Evolutionary conservation across 2,329 filamentous ascomycete genomes (phyloP).

Genomic region (Botrytis fabae): DNA sequence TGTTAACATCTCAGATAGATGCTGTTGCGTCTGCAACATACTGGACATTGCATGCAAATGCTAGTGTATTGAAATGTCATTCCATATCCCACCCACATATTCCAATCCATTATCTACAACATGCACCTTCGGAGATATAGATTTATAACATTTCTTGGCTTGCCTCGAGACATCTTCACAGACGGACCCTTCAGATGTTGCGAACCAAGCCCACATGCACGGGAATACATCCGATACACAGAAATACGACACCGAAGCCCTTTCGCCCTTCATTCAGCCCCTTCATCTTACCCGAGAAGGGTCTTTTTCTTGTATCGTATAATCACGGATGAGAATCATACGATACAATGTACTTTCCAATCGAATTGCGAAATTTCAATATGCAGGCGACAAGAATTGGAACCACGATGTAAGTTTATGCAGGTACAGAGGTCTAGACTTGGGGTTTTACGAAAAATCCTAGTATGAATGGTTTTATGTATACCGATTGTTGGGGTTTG

Average conservation of each 20-base stretch:
- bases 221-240: conserved; percentile 6
- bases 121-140: conserved; percentile 7
- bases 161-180: background rate
- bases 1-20: conserved; percentile 1
- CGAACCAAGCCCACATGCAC: background rate
- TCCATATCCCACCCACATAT: background rate
- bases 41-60: background rate
- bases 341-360: background rate
- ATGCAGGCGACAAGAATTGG: conserved; percentile 2
- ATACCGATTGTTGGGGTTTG: background rate
- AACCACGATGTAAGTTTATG: background rate
- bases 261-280: background rate
- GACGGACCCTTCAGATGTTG: background rate
- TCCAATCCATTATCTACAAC: background rate
- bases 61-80: background rate
- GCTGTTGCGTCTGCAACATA: conserved; percentile 13
- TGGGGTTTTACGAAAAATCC: background rate
- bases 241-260: background rate
- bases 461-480: background rate
- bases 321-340: background rate
- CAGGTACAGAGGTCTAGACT: conserved; percentile 10
- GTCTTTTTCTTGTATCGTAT: background rate
- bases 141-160: background rate
- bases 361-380: background rate
- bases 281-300: conserved; percentile 9